Base-by-base conservation (phyloP, 495 filamentous ascomycete species). In the Collariella sp. region DNA sequence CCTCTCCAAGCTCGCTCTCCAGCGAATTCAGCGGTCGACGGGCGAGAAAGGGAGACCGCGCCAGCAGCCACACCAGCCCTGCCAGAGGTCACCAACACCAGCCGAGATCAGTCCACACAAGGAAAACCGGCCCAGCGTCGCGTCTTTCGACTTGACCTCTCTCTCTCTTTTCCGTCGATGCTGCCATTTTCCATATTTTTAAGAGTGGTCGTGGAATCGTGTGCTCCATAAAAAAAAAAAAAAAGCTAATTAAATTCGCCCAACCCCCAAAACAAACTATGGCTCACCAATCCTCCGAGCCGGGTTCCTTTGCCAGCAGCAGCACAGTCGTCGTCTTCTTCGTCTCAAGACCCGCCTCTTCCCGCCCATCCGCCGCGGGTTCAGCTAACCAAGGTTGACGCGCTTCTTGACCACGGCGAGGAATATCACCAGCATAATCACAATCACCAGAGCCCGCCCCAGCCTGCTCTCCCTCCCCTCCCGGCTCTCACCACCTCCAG, bases 141-240 rank as follows among this genome's bases (percentile, higher is more conserved):
- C 61, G 63, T 68, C 58, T n/a, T n/a, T n/a, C n/a, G n/a, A n/a
- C n/a, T n/a, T n/a, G n/a, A n/a, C n/a, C n/a, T n/a, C n/a, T n/a
- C n/a, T n/a, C n/a, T 49, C 40, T 62, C 63, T 49, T 36, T 62
- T 61, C 65, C 67, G 64, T 62, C 57, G 63, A n/a, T n/a, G n/a
- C n/a, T n/a, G n/a, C n/a, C n/a, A n/a, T 63, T 62, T 47, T 38
- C 49, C 35, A 38, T 61, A 59, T 66, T 62, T 66, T 64, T 54
- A 40, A 56, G n/a, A n/a, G n/a, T n/a, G 54, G 63, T 55, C 57
- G 64, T 56, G 65, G 63, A 67, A 68, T 68, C 64, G 62, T 64
- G 67, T n/a, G 64, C 66, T 68, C 67, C 66, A 68, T 68, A 65
- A 68, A 68, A 67, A 67, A 64, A 60, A 65, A 68, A 68, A 67